Evolutionary conservation across 495 filamentous ascomycete genomes (phyloP).

Genomic region (Tuber magnatum): DNA sequence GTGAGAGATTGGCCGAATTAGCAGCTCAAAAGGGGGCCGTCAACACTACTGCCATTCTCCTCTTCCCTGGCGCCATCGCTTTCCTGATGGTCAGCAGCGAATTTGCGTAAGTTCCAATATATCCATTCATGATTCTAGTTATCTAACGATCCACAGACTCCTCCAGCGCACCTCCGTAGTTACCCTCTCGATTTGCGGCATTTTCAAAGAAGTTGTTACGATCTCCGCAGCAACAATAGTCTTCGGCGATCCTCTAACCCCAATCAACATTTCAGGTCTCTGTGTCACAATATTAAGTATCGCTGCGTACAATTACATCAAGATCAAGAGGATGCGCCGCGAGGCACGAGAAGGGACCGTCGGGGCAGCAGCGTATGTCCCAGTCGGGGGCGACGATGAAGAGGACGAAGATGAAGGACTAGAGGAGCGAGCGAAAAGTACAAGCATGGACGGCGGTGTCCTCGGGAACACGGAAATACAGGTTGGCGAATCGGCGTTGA

Average conservation of each 20-base stretch:
- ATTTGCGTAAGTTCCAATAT: conserved; percentile 54
- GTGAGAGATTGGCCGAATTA: conserved; percentile 56
- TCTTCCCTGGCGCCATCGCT: conserved; percentile 86
- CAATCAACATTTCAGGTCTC: conserved; percentile 80
- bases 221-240: conserved; percentile 81
- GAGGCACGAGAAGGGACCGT: conserved; percentile 49
- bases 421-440: background rate
- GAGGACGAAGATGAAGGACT: conserved; percentile 26
- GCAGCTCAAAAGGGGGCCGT: conserved; percentile 58
- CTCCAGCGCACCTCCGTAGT: conserved; percentile 93
- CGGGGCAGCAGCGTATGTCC: conserved; percentile 19
- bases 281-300: conserved; percentile 85
- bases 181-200: conserved; percentile 91
- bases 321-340: conserved; percentile 77
- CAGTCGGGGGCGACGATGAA: conserved; percentile 22
- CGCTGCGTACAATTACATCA: conserved; percentile 86
- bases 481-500: conserved; percentile 3
- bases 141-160: conserved; percentile 44
- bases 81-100: conserved; percentile 96
- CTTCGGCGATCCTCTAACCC: conserved; percentile 82
- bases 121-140: background rate
- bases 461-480: background rate
- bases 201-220: conserved; percentile 98
- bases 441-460: background rate
- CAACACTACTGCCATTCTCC: conserved; percentile 54